phyloP scores from a whole-genome alignment of 352 stramenopile species.

The Saprolegnia parasitica region DNA sequence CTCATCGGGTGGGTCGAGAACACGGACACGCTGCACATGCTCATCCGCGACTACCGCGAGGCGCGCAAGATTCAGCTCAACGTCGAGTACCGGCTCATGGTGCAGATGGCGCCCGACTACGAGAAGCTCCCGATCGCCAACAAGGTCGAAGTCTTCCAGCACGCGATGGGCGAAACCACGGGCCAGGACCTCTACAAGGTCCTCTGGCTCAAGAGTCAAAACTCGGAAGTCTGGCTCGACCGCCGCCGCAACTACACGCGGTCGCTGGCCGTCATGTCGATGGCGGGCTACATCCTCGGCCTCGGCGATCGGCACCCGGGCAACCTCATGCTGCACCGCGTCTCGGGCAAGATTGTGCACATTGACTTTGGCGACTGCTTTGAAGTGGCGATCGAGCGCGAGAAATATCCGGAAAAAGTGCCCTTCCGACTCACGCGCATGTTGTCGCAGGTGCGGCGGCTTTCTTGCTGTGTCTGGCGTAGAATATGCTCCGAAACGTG shows the following conservation, averaged over 20 bases:
- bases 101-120: conserved; percentile 96
- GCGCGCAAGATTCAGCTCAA: conserved; percentile 92
- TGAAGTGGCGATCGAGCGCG: conserved; percentile 98
- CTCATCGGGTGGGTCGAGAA: conserved; percentile 99
- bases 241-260: conserved; percentile 97
- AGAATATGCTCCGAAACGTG: too few species aligned
- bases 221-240: conserved; percentile 99
- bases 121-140: conserved; percentile 98
- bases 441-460: conserved; percentile 70
- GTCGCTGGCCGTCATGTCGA: conserved; percentile 99
- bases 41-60: conserved; percentile 97
- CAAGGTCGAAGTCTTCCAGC: conserved; percentile 99
- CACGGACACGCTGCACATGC: conserved; percentile 98
- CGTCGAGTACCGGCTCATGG: conserved; percentile 96
- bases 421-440: conserved; percentile 99
- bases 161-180: conserved; percentile 88
- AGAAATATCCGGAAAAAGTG: conserved; percentile 99
- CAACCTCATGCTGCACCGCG: conserved; percentile 99
- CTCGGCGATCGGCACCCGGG: conserved; percentile 99
- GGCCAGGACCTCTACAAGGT: conserved; percentile 99
- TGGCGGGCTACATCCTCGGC: conserved; percentile 99
- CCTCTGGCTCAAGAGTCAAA: conserved; percentile 98
- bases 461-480: too few species aligned
- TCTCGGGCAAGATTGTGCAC: conserved; percentile 99
- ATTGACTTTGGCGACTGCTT: conserved; percentile 99